Conservation (phyloP, 371 early-diverging fungal genomes). For the Zychaea mexicana region DNA sequence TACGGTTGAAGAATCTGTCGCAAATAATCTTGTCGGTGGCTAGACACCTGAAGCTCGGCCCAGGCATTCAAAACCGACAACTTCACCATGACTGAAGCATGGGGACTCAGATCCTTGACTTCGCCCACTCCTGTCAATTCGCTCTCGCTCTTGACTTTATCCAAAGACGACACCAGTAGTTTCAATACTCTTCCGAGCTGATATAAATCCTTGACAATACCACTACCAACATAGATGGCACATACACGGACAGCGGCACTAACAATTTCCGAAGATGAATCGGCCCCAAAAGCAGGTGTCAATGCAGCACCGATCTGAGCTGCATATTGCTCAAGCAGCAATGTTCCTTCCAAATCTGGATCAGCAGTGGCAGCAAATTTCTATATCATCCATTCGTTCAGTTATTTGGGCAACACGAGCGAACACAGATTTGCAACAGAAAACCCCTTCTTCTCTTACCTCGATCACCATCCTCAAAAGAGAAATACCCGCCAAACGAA, state of each 20-base stretch:
- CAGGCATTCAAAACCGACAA: slow-evolving; percentile 81
- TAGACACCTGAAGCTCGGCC: slow-evolving; percentile 78
- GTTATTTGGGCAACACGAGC: not conserved
- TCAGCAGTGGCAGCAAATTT: slow-evolving; percentile 69
- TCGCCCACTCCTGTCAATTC: slow-evolving; percentile 60
- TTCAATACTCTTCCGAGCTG: slow-evolving; percentile 77
- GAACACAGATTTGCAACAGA: too few relatives aligned
- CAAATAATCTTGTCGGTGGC: slow-evolving; percentile 60
- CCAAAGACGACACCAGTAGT: slow-evolving; percentile 70
- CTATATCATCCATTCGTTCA: slow-evolving; percentile 17
- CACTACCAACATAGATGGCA: slow-evolving; percentile 83
- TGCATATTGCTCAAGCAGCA: slow-evolving; percentile 86
- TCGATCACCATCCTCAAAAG: slow-evolving; percentile 75
- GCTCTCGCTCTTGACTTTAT: slow-evolving; percentile 67
- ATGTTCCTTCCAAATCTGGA: slow-evolving; percentile 82
- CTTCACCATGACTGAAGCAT: slow-evolving; percentile 81
- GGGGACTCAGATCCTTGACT: slow-evolving; percentile 60
- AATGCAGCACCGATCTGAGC: slow-evolving; percentile 90
- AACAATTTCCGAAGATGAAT: slow-evolving; percentile 78
- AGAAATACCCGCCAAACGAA: slow-evolving; percentile 78
- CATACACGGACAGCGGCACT: slow-evolving; percentile 83
- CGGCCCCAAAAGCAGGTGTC: slow-evolving; percentile 83
- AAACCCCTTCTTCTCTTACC: too few relatives aligned
- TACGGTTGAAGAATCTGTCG: slow-evolving; percentile 65
- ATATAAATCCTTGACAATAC: slow-evolving; percentile 79